These are phyloP conservation scores for Talaromyces sp. DNA, from an alignment of 2,329 filamentous ascomycete species.

Conservation along the genomic window DNA sequence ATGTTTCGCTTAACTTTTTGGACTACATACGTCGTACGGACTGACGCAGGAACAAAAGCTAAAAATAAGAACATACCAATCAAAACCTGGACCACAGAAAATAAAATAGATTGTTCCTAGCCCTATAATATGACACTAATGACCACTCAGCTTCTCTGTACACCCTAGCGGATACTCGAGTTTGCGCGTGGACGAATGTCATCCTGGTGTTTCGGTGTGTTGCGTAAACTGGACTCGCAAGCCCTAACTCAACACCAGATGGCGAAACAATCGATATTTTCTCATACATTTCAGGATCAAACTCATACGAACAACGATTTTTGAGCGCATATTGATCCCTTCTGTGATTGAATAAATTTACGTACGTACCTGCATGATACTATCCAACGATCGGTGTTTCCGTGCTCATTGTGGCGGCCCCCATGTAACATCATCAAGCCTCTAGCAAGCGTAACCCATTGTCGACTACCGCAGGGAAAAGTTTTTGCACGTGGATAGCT, in stretches of 20 bases:
- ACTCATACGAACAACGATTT: not conserved
- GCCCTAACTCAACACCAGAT: not conserved
- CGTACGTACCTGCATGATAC: not conserved
- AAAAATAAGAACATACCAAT: not conserved
- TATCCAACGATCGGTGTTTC: constrained; percentile 1
- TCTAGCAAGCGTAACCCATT: not conserved
- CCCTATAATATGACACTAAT: not conserved
- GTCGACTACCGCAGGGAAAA: not conserved
- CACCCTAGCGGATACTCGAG: not conserved
- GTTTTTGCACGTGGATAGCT: not conserved
- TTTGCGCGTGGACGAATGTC: not conserved
- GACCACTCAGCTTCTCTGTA: not conserved
- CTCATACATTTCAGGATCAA: not conserved
- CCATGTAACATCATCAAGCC: constrained; percentile 8
- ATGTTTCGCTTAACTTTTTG: constrained; percentile 11
- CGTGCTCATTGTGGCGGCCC: not conserved
- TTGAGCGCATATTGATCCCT: not conserved
- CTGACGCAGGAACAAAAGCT: constrained; percentile 1
- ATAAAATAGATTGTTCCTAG: not conserved
- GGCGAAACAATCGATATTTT: not conserved
- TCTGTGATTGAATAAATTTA: not conserved
- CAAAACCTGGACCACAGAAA: not conserved
- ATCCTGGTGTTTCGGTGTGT: not conserved
- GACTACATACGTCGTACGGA: not conserved
- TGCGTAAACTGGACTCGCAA: not conserved